Base-by-base conservation (phyloP, 2,329 filamentous ascomycete genomes). In the Colletotrichum sidae region DNA sequence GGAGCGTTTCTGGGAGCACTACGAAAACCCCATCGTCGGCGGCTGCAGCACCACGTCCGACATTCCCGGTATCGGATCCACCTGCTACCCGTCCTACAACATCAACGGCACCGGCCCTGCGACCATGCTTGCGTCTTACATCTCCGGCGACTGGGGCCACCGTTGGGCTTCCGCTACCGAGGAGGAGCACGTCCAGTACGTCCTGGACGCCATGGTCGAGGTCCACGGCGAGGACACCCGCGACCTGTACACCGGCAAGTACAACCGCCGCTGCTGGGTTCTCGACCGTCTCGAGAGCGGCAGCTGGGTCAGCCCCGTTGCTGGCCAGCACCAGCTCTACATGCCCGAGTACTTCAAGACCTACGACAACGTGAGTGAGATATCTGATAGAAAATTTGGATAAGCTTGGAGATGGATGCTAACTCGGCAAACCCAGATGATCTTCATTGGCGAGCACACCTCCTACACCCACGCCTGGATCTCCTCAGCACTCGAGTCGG, bases 381-480 rank as follows among this genome's bases (percentile, higher is more conserved):
- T 10, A 12, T 12, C 25, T 11, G 41, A 17, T 37, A n/a, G 9
- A 4, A 2, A 35, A 2, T 33, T 60, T 33, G 45, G 1, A 33
- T 38, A 25, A 25, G 4, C 25, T 25, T 25, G 6, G 25, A 11
- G 38, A 50, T 13, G 8, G 17, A 12, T 25, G 25, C 46, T 49
- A 34, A 49, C 25, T 3, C 4, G 5, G 46, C 1, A 45, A n/a
- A 25, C 3, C 4, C 55, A 84, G 77, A 88, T 89, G n/a, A 86
- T 92, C 39, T 91, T 92, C 65, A 79, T 90, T 6, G 87, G 87
- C 2, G 90, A 92, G 74, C 89, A 92, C 72, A 92, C 90, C 0
- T 86, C 84, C 7, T 91, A 89, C 72, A 93, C 90, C 0, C 90
- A 92, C 71, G 89, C 88, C 1, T 92, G 89, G 89, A 90, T 91